These are phyloP conservation scores for Zygoascus flipseniorum DNA, from an alignment of 805 yeast genomes.

Conservation along the genomic window DNA sequence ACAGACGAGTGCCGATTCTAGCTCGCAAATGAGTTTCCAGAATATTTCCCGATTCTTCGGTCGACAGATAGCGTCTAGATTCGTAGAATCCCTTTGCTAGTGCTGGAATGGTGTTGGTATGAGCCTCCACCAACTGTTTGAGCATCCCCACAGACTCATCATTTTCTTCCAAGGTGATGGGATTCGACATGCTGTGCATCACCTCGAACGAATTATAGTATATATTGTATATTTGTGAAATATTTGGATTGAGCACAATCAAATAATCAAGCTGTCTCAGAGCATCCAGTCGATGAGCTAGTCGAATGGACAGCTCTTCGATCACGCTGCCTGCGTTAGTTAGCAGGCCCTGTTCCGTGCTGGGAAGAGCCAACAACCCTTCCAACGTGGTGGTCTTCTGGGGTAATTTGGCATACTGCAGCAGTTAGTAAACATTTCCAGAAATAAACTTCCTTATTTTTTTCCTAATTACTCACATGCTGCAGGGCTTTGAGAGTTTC, in stretches of 20 bases:
- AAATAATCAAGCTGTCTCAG: constrained; percentile 74
- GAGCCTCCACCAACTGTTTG: constrained; percentile 56
- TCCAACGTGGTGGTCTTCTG: constrained; percentile 3
- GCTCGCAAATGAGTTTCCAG: constrained; percentile 72
- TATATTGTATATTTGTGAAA: constrained; percentile 64
- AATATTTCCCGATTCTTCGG: constrained; percentile 48
- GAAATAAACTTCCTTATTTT: background rate
- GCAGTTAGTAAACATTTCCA: background rate
- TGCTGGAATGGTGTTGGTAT: constrained; percentile 75
- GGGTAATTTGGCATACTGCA: background rate
- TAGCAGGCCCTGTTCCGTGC: constrained; percentile 21
- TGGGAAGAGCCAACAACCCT: constrained; percentile 3
- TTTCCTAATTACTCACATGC: background rate
- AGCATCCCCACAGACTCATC: constrained; percentile 44
- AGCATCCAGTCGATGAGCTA: constrained; percentile 63
- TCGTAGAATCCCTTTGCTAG: constrained; percentile 78
- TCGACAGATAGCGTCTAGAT: constrained; percentile 39
- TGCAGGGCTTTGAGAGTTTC: background rate
- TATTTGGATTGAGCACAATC: constrained; percentile 77
- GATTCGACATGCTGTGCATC: constrained; percentile 35
- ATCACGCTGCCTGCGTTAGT: constrained; percentile 21
- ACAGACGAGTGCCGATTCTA: constrained; percentile 75
- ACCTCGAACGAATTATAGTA: constrained; percentile 63
- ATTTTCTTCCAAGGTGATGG: constrained; percentile 47
- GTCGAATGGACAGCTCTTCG: constrained; percentile 12